phyloP scores from a whole-genome alignment of 495 filamentous ascomycete species.

The Oidiodendron maius region DNA sequence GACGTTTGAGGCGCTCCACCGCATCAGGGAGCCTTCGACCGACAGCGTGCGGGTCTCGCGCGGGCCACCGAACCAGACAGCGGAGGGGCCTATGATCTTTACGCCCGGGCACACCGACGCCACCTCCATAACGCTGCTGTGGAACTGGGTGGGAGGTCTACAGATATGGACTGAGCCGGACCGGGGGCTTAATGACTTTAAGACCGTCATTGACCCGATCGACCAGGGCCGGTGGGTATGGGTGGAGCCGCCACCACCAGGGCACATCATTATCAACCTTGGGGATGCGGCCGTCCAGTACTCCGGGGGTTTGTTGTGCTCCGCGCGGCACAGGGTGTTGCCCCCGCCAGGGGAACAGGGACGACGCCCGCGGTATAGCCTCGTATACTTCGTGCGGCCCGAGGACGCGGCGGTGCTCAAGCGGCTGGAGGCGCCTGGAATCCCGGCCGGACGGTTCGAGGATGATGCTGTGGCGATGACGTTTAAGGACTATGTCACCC shows the following conservation, averaged over 20 bases:
- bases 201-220: no score
- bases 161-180: conserved; percentile 65
- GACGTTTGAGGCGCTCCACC: conserved; percentile 44
- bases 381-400: conserved; percentile 58
- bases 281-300: conserved; percentile 62
- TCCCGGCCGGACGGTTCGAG: no score
- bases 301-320: conserved; percentile 51
- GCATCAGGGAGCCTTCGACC: conserved; percentile 42
- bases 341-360: conserved; percentile 49
- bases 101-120: conserved; percentile 82
- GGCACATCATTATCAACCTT: conserved; percentile 57
- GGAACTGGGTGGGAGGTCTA: conserved; percentile 74
- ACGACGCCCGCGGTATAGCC: conserved; percentile 44
- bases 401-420: conserved; percentile 51
- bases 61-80: conserved; percentile 36
- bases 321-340: conserved; percentile 60
- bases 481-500: no score
- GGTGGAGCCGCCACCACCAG: conserved; percentile 51
- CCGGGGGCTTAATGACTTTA: no score
- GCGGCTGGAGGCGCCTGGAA: conserved; percentile 29
- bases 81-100: conserved; percentile 33
- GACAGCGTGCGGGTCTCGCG: conserved; percentile 56
- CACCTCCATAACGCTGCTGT: conserved; percentile 81
- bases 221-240: conserved; percentile 52
- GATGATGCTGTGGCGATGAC: no score